A percentile compares a stretch with the other conserved stretches of the same genome.
Conservation (phyloP, 2,329 filamentous ascomycete genomes). For the Cladosporium cucumerinum region DNA sequence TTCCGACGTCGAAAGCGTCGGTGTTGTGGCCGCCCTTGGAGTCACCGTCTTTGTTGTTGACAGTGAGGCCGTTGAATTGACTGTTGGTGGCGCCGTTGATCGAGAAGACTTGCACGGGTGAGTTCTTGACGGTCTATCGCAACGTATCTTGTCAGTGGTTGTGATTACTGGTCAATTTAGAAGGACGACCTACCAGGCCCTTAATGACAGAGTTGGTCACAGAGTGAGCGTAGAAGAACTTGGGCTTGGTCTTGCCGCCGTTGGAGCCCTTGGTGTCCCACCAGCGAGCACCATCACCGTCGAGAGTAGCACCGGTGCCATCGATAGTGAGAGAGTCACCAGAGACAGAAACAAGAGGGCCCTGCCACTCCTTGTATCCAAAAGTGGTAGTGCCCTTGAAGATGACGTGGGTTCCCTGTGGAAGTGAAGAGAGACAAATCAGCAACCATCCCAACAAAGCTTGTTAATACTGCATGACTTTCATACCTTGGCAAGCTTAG, state of each 20-base stretch:
- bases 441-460: neutral
- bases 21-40: conserved; percentile 29
- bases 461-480: neutral
- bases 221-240: conserved; percentile 58
- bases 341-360: conserved; percentile 60
- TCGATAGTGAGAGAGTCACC: conserved; percentile 55
- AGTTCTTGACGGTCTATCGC: conserved; percentile 45
- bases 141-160: conserved; percentile 24
- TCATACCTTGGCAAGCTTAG: conserved; percentile 28
- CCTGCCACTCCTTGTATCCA: conserved; percentile 62
- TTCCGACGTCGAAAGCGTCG: conserved; percentile 31
- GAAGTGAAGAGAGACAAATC: neutral
- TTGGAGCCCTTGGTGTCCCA: conserved; percentile 62
- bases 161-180: neutral
- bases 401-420: conserved; percentile 45
- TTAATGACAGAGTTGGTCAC: conserved; percentile 30
- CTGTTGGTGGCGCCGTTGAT: conserved; percentile 45
- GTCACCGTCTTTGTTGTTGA: conserved; percentile 58
- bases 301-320: conserved; percentile 55
- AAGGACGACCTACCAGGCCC: neutral
- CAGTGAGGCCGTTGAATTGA: conserved; percentile 49
- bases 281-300: conserved; percentile 56
- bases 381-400: conserved; percentile 66
- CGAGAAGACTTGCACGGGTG: conserved; percentile 53
- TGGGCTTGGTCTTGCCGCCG: conserved; percentile 61